Conservation (phyloP, 2,329 filamentous ascomycete species). For the Epichloe bromicola region DNA sequence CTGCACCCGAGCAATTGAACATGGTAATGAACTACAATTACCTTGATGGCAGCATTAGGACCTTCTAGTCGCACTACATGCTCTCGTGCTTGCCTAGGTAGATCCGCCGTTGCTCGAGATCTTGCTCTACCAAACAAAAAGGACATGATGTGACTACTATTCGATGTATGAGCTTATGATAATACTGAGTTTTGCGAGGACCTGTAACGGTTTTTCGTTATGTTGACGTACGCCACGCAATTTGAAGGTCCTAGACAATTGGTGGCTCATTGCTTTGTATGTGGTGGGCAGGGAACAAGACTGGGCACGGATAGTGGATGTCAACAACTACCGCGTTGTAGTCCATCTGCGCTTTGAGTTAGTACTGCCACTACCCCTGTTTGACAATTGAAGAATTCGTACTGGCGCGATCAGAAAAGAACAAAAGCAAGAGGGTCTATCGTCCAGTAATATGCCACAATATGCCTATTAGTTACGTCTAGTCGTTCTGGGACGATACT, state of each 20-base stretch:
- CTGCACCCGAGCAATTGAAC: background rate
- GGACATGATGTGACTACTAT: slow-evolving; percentile 26
- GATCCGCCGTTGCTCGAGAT: slow-evolving; percentile 37
- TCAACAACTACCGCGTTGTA: background rate
- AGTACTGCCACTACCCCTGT: background rate
- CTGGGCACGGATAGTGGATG: background rate
- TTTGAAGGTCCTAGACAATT: background rate
- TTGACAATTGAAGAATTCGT: background rate
- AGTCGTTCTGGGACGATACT: background rate
- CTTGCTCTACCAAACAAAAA: slow-evolving; percentile 43
- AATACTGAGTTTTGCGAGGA: background rate
- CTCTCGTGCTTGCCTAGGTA: slow-evolving; percentile 43
- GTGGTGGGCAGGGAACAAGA: background rate
- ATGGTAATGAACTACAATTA: slow-evolving; percentile 11
- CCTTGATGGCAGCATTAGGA: slow-evolving; percentile 34
- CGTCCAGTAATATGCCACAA: background rate
- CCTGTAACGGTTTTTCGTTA: background rate
- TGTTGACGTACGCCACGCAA: background rate
- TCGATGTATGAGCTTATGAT: background rate
- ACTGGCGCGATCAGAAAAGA: too few relatives aligned
- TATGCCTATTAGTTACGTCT: background rate
- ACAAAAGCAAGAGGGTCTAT: background rate
- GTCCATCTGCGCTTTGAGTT: background rate
- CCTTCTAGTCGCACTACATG: slow-evolving; percentile 40
- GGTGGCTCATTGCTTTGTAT: background rate